phyloP scores from a whole-genome alignment of 1,284 basidiomycete genomes.

The Exobasidium rhododendri region DNA sequence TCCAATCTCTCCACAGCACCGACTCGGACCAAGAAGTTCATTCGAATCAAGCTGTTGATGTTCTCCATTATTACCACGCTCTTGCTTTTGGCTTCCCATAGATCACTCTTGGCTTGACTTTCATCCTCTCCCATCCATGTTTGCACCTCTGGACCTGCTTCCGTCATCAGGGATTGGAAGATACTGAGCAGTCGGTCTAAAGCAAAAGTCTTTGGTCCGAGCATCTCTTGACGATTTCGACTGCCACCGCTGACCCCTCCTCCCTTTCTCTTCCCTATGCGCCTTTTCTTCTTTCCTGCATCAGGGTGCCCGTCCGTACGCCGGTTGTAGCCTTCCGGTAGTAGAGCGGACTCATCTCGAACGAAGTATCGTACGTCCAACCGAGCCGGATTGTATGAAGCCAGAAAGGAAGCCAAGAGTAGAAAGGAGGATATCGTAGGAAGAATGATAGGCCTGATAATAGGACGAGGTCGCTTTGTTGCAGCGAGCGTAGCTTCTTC shows the following conservation, averaged over 20 bases:
- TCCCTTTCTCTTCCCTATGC: conserved; percentile 58
- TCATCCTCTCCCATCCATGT: conserved; percentile 13
- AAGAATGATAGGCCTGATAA: conserved; percentile 54
- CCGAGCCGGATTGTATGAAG: conserved; percentile 78
- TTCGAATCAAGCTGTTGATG: conserved; percentile 30
- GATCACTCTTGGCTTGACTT: not conserved
- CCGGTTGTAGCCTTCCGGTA: not conserved
- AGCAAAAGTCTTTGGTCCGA: conserved; percentile 76
- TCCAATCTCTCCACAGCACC: conserved; percentile 27
- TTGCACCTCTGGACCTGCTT: conserved; percentile 65
- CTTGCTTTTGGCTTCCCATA: not conserved
- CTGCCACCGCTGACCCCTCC: conserved; percentile 36
- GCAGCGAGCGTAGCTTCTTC: not conserved
- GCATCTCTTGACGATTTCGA: conserved; percentile 62
- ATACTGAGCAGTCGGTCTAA: conserved; percentile 80
- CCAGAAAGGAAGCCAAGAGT: conserved; percentile 75
- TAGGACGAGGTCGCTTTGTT: not conserved
- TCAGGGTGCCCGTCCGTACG: not conserved
- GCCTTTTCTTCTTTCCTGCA: conserved; percentile 17
- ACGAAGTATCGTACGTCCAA: conserved; percentile 63
- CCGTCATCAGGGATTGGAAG: conserved; percentile 75
- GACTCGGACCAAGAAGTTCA: conserved; percentile 29
- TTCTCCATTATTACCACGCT: conserved; percentile 13
- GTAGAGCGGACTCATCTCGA: conserved; percentile 25
- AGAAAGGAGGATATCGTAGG: conserved; percentile 64